Base-by-base conservation (phyloP, 768 basidiomycete genomes). In the Boletellus ananas region DNA sequence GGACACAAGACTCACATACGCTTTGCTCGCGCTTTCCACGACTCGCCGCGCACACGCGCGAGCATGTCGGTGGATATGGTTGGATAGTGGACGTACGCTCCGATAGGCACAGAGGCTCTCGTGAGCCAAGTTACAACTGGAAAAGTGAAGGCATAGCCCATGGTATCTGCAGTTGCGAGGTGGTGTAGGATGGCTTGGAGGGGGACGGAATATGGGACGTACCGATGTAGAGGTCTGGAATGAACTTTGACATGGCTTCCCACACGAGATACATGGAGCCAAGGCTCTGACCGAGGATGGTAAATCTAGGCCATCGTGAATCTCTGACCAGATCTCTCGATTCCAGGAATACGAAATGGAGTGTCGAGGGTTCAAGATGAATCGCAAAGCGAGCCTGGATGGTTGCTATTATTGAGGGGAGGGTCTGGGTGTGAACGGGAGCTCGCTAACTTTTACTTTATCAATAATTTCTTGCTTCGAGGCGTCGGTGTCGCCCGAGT, bases 61-160 rank as follows among this genome's bases (percentile, higher is more conserved):
- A 98, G 77, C 96, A 98, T 98, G 57, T 93, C 85, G 8, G 87
- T 87, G 62, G 90, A 93, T 63, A 99, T 95, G 7, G 90, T 96
- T 1, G 96, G 96, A 63, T 96, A 99, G 67, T 99, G 96, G 10
- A 93, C 82, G 59, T 98, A 99, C 25, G 93, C 88, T 9, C 88
- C 93, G 20, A 95, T 77, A 3, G 89, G 84, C 35, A 91, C 76
- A 14, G 74, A 64, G 14, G 80, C 77, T 40, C 57, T 57, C 17
- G 67, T 67, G 2, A 95, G 61, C 45, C 81, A 68, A 1, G 79
- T 70, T 8, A 94, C 84, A 27, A 88, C 71, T 16, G 86, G 91
- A 66, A 90, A 93, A 2, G 92, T 91, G 63, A 97, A 97, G 0
- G 94, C 93, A 59, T 94, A 96, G 25, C 96, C 96, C 94, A 98